Base-by-base conservation (phyloP, 441 rosid species). In the Arabidopsis lyrata region DNA sequence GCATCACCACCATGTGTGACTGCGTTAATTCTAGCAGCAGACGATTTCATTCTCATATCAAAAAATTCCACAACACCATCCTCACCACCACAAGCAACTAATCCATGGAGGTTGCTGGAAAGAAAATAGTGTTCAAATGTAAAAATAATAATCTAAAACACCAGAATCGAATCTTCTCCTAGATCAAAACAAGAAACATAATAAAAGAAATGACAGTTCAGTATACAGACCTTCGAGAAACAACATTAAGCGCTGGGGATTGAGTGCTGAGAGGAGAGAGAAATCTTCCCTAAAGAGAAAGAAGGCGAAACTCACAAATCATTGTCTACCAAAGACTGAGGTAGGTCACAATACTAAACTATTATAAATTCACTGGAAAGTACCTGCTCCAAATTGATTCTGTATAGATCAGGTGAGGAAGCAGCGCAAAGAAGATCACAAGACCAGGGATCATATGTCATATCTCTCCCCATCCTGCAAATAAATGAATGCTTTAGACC, bases 391-490 rank as follows among this genome's bases (percentile, higher is more conserved):
- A 95, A 82, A 83, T 95, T 95, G 74, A 95, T 89, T 74, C 99
- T 81, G 78, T 90, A 94, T 12, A 92, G 56, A 78, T 90, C 94
- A 58, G 97, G 89, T 54, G 97, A 92, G n/a, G 97, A 90, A 66
- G 97, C 97, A 81, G 97, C 97, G 70, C 99, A 95, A 68, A 95
- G 86, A 81, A 95, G 82, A 88, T 95, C 97, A 84, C 96, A 95
- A 24, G 97, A 86, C 96, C 97, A 90, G 81, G 73, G 66, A 81
- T 92, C 94, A 81, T 90, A 92, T 15, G 87, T 60, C 77, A 90
- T 89, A 72, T 92, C 92, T 78, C 97, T 89, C 58, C 99, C 99
- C 97, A 92, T 90, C 83, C 97, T 95, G 82, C 62, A 48, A 41
- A 75, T 34, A 67, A 12, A 59, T 5, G 44, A 3, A 56, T 22